Evolutionary conservation across 345 rosid genomes (phyloP).

Genomic region (Rhodamnia rubescens): DNA sequence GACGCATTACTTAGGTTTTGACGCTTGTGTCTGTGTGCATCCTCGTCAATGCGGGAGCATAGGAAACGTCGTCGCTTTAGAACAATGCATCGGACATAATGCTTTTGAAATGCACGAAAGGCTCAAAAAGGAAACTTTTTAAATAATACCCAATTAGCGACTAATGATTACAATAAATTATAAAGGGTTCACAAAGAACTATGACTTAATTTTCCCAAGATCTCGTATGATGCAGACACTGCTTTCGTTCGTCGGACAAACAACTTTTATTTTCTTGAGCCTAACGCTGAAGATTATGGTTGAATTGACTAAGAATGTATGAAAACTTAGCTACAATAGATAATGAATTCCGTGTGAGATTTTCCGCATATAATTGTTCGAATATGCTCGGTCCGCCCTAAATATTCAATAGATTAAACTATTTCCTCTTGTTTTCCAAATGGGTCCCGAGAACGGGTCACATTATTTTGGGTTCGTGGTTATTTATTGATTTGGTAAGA

Average conservation of each 20-base stretch:
- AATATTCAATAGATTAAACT: not conserved
- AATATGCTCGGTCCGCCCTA: not conserved
- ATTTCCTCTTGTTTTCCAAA: not conserved
- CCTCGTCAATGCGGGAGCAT: too few species aligned
- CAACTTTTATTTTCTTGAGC: not conserved
- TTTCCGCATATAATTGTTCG: not conserved
- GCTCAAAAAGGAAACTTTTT: not conserved
- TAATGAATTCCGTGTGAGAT: too few species aligned
- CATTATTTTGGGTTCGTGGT: not conserved
- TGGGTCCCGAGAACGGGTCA: not conserved
- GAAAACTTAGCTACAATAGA: too few species aligned
- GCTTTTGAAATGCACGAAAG: not conserved
- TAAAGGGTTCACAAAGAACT: not conserved
- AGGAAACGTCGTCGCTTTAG: not conserved
- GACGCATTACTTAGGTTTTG: not conserved
- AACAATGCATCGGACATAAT: not conserved
- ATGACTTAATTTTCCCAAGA: not conserved
- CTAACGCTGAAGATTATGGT: not conserved
- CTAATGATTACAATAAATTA: not conserved
- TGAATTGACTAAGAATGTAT: not conserved
- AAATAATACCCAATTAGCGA: not conserved
- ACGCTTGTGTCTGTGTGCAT: not conserved
- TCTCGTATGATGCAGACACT: too few species aligned
- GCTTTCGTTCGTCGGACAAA: too few species aligned
- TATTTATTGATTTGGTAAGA: not conserved